Evolutionary conservation across 306 rosid genomes (phyloP).

Genomic region (Cucumis hystrix): DNA sequence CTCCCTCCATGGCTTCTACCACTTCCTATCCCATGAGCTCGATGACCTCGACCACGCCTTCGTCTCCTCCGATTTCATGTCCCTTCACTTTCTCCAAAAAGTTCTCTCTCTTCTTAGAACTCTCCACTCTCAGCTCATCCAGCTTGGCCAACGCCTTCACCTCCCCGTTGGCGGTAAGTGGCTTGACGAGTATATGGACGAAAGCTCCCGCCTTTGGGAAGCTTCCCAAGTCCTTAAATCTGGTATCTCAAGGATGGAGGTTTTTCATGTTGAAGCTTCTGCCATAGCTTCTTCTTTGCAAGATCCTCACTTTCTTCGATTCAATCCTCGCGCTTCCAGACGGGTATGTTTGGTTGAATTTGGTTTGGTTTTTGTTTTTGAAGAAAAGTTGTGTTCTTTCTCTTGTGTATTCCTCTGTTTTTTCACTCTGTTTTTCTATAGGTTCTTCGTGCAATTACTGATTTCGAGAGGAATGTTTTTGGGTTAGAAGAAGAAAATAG

Average conservation of each 20-base stretch:
- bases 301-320: constrained; percentile 34
- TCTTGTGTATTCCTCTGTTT: neutral
- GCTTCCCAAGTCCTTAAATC: constrained; percentile 66
- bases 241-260: constrained; percentile 49
- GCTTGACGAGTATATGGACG: constrained; percentile 92
- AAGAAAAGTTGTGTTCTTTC: neutral
- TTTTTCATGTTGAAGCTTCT: constrained; percentile 19
- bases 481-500: constrained; percentile 71
- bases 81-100: constrained; percentile 55
- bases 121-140: constrained; percentile 55
- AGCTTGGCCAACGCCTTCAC: constrained; percentile 50
- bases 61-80: constrained; percentile 47
- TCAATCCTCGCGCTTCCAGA: constrained; percentile 35
- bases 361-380: neutral
- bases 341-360: constrained; percentile 27
- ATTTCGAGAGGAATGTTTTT: constrained; percentile 48
- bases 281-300: constrained; percentile 34
- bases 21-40: constrained; percentile 45
- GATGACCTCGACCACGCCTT: constrained; percentile 39
- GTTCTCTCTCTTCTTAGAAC: constrained; percentile 55
- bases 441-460: constrained; percentile 43
- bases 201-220: constrained; percentile 74
- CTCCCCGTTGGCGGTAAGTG: constrained; percentile 77
- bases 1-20: constrained; percentile 74
- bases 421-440: neutral